Conservation (phyloP, 2,329 filamentous ascomycete species). For the Clonostachys sp. region DNA sequence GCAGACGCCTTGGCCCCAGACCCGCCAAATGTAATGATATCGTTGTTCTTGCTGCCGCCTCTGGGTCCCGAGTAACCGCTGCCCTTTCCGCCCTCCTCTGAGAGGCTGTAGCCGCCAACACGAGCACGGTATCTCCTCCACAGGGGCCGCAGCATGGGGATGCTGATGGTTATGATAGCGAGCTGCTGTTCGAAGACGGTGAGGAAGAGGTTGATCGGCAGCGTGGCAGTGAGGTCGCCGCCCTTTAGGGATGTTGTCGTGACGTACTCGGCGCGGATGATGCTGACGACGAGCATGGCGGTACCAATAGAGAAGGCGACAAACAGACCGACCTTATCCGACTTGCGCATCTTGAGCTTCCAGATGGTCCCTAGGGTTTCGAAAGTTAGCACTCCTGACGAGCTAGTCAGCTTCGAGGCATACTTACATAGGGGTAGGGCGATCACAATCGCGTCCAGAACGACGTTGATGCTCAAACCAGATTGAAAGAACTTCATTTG, state of each 20-base stretch:
- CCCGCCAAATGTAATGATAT: no score
- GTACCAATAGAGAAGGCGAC: not conserved
- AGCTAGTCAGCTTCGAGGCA: not conserved
- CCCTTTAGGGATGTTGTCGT: not conserved
- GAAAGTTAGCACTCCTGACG: not conserved
- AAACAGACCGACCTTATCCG: not conserved
- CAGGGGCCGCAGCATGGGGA: conserved; percentile 1
- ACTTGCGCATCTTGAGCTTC: not conserved
- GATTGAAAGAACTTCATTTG: not conserved
- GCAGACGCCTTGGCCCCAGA: no score
- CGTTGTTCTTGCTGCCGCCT: no score
- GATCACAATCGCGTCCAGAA: not conserved
- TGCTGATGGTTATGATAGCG: not conserved
- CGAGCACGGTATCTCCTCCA: not conserved
- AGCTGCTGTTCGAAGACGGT: not conserved
- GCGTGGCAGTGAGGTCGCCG: not conserved
- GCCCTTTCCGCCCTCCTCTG: not conserved
- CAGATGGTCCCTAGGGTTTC: not conserved
- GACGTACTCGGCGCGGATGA: not conserved
- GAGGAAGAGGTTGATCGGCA: not conserved
- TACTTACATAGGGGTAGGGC: not conserved
- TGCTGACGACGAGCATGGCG: not conserved
- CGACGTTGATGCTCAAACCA: not conserved
- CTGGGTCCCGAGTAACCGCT: no score
- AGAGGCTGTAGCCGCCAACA: not conserved